Percentiles rank a stretch among this genome's conserved stretches.
Conservation (phyloP, 2,329 filamentous ascomycete species). For the Fusarium austroafricanum region DNA sequence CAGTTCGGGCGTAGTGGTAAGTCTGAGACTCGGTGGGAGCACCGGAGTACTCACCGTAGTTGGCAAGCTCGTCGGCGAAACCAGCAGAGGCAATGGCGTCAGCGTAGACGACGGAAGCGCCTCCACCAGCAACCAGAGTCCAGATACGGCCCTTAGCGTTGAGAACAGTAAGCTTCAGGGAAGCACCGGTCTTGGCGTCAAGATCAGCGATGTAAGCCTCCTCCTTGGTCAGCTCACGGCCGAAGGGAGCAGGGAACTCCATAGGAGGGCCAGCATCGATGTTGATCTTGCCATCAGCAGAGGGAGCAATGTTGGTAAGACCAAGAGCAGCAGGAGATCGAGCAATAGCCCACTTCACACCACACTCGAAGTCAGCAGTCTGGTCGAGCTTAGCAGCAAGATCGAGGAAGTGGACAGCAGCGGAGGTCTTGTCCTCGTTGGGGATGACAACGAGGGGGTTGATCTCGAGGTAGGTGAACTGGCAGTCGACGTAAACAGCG, state of each 20-base stretch:
- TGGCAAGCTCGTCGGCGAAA: conserved; percentile 95
- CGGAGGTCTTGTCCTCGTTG: conserved; percentile 90
- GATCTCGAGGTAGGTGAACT: conserved; percentile 99
- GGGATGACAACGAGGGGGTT: conserved; percentile 99
- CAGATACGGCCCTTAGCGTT: conserved; percentile 93
- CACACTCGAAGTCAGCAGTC: conserved; percentile 99
- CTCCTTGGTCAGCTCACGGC: conserved; percentile 98
- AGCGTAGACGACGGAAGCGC: conserved; percentile 98
- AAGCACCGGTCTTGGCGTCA: conserved; percentile 99
- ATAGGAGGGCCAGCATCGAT: conserved; percentile 97
- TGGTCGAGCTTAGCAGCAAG: conserved; percentile 98
- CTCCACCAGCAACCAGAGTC: conserved; percentile 98
- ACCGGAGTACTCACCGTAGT: conserved; percentile 99
- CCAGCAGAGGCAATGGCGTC: conserved; percentile 97
- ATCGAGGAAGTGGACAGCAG: conserved; percentile 97
- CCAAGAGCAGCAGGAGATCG: conserved; percentile 90
- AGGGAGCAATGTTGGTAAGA: conserved; percentile 73
- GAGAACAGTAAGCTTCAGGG: conserved; percentile 96
- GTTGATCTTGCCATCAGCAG: conserved; percentile 80
- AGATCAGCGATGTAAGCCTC: conserved; percentile 99
- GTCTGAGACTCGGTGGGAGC: conserved; percentile 98
- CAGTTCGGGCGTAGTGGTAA: conserved; percentile 97
- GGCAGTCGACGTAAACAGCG: conserved; percentile 98
- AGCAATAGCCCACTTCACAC: conserved; percentile 98
- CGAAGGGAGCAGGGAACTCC: conserved; percentile 99